These are phyloP conservation scores for Linnemannia hyalina DNA, from an alignment of 192 early-diverging fungal genomes.

Conservation along the genomic window DNA sequence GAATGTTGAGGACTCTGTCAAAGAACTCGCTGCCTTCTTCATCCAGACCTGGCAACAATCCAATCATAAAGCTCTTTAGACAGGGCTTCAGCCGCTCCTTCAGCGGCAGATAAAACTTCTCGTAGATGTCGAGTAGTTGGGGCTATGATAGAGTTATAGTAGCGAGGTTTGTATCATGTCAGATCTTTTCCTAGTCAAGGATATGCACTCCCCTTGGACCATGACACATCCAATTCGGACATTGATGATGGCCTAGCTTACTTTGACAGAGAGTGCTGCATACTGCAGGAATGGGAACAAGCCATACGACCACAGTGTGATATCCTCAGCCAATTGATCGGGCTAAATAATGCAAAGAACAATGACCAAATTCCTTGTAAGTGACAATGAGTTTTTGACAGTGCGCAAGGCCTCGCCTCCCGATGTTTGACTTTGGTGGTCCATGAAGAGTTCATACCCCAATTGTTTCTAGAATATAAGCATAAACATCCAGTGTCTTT, in stretches of 20 bases:
- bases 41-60: conserved; percentile 87
- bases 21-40: conserved; percentile 91
- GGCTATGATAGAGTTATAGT: conserved; percentile 61
- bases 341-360: conserved; percentile 56
- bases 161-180: neutral
- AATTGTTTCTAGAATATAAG: conserved; percentile 79
- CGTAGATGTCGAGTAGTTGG: conserved; percentile 82
- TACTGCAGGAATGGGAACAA: conserved; percentile 93
- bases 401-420: neutral
- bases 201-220: neutral
- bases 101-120: conserved; percentile 82
- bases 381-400: neutral
- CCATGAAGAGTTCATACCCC: conserved; percentile 63
- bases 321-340: conserved; percentile 83
- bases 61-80: conserved; percentile 84
- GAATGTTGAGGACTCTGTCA: conserved; percentile 70
- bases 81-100: conserved; percentile 76
- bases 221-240: neutral
- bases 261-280: conserved; percentile 84
- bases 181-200: neutral
- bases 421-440: neutral
- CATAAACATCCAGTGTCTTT: conserved; percentile 91
- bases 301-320: conserved; percentile 89
- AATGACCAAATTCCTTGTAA: neutral
- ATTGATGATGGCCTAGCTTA: conserved; percentile 29